Conservation (phyloP, 2,329 filamentous ascomycete species). For the Berkeleyomyces basicola region DNA sequence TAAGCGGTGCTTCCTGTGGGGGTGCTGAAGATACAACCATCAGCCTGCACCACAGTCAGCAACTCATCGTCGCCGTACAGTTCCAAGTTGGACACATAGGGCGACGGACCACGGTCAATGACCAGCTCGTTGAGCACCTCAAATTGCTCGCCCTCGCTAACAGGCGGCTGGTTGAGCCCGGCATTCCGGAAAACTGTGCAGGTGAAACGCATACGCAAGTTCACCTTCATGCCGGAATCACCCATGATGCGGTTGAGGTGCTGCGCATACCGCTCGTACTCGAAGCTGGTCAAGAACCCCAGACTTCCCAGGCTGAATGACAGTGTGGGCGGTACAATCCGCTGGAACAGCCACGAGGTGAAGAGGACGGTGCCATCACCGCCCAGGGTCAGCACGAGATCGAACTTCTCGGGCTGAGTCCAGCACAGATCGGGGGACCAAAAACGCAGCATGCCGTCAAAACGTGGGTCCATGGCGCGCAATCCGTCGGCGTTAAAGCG, state of each 20-base stretch:
- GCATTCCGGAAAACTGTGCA: constrained; percentile 83
- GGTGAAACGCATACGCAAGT: constrained; percentile 95
- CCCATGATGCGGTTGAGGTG: constrained; percentile 85
- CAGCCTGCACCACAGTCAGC: constrained; percentile 86
- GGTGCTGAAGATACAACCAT: constrained; percentile 94
- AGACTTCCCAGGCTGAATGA: constrained; percentile 73
- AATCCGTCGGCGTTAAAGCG: constrained; percentile 68
- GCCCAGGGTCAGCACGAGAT: constrained; percentile 76
- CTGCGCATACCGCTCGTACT: constrained; percentile 74
- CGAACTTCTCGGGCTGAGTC: constrained; percentile 84
- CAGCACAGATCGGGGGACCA: constrained; percentile 96
- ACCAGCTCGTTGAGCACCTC: constrained; percentile 97
- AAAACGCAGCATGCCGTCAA: constrained; percentile 73
- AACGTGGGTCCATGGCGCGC: constrained; percentile 56
- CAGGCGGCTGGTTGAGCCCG: constrained; percentile 31
- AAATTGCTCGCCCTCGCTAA: constrained; percentile 83
- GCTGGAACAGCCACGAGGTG: constrained; percentile 84
- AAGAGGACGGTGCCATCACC: constrained; percentile 78
- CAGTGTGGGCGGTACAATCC: constrained; percentile 68
- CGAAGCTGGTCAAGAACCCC: constrained; percentile 77
- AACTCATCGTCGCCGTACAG: constrained; percentile 91
- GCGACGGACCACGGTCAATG: constrained; percentile 90
- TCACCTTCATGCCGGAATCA: constrained; percentile 88
- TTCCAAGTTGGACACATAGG: constrained; percentile 93
- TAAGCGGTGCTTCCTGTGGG: constrained; percentile 92